A percentile compares a stretch with the other conserved stretches of the same genome.
Evolutionary conservation across 2,329 filamentous ascomycete genomes (phyloP).

Genomic region (Lachnellula suecica): DNA sequence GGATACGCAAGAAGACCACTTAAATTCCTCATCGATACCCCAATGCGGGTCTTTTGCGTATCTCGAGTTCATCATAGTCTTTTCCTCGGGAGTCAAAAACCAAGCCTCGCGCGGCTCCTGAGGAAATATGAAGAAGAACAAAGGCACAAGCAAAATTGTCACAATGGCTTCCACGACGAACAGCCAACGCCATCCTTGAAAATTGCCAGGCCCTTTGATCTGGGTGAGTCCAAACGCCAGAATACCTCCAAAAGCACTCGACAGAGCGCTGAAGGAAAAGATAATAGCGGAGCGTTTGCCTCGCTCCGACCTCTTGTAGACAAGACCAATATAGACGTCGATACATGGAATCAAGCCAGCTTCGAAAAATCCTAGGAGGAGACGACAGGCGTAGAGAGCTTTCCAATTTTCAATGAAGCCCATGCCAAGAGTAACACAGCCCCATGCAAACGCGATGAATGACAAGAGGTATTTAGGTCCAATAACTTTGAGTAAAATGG

Average conservation of each 20-base stretch:
- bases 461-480: conserved; percentile 42
- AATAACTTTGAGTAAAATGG: conserved; percentile 46
- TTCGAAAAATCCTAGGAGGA: conserved; percentile 31
- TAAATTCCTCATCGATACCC: conserved; percentile 50
- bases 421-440: conserved; percentile 31
- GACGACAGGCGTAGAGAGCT: conserved; percentile 39
- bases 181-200: conserved; percentile 45
- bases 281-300: conserved; percentile 31
- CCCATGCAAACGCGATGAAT: conserved; percentile 35
- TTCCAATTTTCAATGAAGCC: conserved; percentile 43
- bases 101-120: conserved; percentile 27
- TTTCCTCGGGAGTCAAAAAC: conserved; percentile 31
- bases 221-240: conserved; percentile 37
- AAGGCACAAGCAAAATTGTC: conserved; percentile 23
- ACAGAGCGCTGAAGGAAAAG: conserved; percentile 25
- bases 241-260: conserved; percentile 29
- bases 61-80: conserved; percentile 48
- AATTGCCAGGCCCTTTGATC: conserved; percentile 46
- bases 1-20: conserved; percentile 46
- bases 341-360: conserved; percentile 31
- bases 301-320: conserved; percentile 26
- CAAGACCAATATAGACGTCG: conserved; percentile 29
- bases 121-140: conserved; percentile 24
- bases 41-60: conserved; percentile 44
- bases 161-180: conserved; percentile 28